A percentile compares a stretch with the other conserved stretches of the same genome.
These are phyloP conservation scores for Imleria badia DNA, from an alignment of 768 basidiomycete genomes.

Conservation along the genomic window DNA sequence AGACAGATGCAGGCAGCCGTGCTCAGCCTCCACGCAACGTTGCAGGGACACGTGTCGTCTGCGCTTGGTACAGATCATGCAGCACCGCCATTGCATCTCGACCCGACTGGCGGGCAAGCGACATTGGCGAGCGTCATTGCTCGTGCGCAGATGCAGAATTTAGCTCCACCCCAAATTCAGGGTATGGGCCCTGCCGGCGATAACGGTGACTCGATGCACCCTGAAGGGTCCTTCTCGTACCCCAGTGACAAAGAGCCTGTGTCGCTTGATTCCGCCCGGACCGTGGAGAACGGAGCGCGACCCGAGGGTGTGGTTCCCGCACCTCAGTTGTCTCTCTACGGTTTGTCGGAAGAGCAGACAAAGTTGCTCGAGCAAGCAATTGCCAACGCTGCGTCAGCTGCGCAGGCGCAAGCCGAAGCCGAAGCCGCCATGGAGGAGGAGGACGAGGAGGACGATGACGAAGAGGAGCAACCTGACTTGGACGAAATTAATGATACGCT, in stretches of 20 bases:
- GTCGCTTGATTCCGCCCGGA: constrained; percentile 6
- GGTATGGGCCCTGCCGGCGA: neutral
- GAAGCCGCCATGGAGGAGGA: constrained; percentile 76
- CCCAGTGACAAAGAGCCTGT: constrained; percentile 1
- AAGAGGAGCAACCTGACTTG: constrained; percentile 35
- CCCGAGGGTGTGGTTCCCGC: constrained; percentile 8
- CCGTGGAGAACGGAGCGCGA: constrained; percentile 8
- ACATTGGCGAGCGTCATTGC: constrained; percentile 73
- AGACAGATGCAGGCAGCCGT: constrained; percentile 51
- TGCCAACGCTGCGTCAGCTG: constrained; percentile 69
- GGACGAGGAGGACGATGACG: constrained; percentile 51
- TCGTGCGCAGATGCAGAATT: constrained; percentile 58
- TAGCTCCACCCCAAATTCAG: constrained; percentile 23
- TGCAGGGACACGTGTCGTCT: constrained; percentile 58
- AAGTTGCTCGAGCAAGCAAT: constrained; percentile 70
- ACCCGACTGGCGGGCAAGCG: constrained; percentile 57
- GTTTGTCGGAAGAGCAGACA: constrained; percentile 72
- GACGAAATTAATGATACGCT: constrained; percentile 17
- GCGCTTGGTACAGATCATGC: constrained; percentile 46
- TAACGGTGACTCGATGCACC: neutral
- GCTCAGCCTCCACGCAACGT: constrained; percentile 51
- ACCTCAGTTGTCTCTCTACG: constrained; percentile 62
- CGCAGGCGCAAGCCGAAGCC: constrained; percentile 76
- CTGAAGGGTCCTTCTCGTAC: constrained; percentile 12
- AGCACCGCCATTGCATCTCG: constrained; percentile 33